phyloP scores from a whole-genome alignment of 805 yeast species.

The Barnettozyma vustinii region DNA sequence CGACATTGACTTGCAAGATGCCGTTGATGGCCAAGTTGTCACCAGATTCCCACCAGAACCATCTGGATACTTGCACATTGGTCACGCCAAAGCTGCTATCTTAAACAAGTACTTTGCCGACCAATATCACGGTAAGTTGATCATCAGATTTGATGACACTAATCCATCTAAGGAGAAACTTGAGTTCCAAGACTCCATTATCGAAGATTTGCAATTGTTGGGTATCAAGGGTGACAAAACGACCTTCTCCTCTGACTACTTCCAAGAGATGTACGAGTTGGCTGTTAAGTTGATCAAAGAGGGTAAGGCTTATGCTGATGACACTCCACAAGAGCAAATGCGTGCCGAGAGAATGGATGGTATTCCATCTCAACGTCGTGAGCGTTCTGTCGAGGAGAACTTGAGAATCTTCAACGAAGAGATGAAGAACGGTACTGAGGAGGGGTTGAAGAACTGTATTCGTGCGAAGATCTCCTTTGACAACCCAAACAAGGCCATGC shows the following conservation, averaged over 20 bases:
- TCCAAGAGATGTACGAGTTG: constrained; percentile 82
- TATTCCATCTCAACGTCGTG: constrained; percentile 86
- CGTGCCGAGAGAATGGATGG: constrained; percentile 99
- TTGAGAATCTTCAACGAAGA: constrained; percentile 79
- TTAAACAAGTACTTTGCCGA: constrained; percentile 95
- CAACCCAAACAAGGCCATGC: constrained; percentile 86
- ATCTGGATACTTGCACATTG: constrained; percentile 97
- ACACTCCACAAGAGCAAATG: constrained; percentile 91
- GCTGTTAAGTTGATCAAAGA: constrained; percentile 86
- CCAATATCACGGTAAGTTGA: constrained; percentile 91
- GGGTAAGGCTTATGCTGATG: constrained; percentile 97
- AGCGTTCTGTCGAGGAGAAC: constrained; percentile 89
- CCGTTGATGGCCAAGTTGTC: constrained; percentile 90
- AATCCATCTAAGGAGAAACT: constrained; percentile 95
- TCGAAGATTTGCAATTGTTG: constrained; percentile 84
- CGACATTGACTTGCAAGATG: constrained; percentile 88
- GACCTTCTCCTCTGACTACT: constrained; percentile 92
- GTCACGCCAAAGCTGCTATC: constrained; percentile 98
- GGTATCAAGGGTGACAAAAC: constrained; percentile 90
- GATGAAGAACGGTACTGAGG: constrained; percentile 92
- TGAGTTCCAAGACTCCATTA: constrained; percentile 90
- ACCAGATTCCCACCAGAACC: constrained; percentile 99
- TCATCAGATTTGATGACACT: constrained; percentile 96
- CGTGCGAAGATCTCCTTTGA: constrained; percentile 95
- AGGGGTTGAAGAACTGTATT: constrained; percentile 85